Base-by-base conservation (phyloP, 2,329 filamentous ascomycete genomes). In the Leptographium lundbergii region DNA sequence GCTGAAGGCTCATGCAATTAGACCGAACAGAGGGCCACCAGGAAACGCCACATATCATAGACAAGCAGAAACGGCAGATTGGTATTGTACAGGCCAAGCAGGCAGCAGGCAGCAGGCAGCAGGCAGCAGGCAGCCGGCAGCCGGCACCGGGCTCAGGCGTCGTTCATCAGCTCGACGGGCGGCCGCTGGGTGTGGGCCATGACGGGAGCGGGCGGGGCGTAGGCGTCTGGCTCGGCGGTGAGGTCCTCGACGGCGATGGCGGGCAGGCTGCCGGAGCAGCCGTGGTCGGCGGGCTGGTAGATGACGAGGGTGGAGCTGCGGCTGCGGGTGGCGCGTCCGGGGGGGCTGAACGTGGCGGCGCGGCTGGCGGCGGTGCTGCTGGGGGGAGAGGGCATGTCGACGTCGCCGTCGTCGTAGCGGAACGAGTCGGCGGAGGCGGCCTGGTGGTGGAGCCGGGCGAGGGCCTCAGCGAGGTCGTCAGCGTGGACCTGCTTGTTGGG, bases 401-500 rank as follows among this genome's bases (percentile, higher is more conserved):
- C 62, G 63, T 63, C 82, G 77, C 67, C 81, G 78, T 62, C 87
- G 78, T 62, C 87, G 71, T 71, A 5, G 45, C 22, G 19, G 17
- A 10, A 19, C 17, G 11, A 19, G 11, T 50, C 42, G 42, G 56
- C 59, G 7, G 54, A 61, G 25, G 59, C 60, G 57, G 65, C 63
- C 34, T 63, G 63, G 63, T 82, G 77, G 67, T 81, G 79, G 62
- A 88, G 72, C 71, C 80, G 82, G 14, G 83, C 79, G 51, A 88
- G 73, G 1, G 85, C 85, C 57, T 84, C 81, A 22, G 84, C 84
- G 29, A 88, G 75, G 68, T 88, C 85, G 60, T 87, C 83, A 50
- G 85, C 83, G 67, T 87, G 82, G 29, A 87, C 82, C 67, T 79
- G 76, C 72, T 85, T 86, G 70, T 88, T 88, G 60, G 85, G 85